Percentiles rank a stretch among this genome's conserved stretches.
phyloP scores from a whole-genome alignment of 108 stramenopile species.

The Pseudonitzschia multistriata region DNA sequence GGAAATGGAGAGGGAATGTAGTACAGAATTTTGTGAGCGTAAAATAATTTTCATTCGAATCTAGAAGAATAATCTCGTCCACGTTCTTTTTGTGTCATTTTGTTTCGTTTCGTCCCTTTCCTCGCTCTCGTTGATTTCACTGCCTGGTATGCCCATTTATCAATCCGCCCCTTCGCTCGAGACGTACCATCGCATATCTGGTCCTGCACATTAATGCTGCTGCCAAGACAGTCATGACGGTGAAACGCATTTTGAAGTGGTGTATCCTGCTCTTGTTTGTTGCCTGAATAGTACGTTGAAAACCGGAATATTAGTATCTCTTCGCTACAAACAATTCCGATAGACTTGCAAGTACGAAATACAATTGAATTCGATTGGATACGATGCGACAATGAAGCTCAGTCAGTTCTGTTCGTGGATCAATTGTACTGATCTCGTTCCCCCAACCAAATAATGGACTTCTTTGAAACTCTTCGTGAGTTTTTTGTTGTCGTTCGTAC shows the following conservation, averaged over 20 bases:
- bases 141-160: background rate
- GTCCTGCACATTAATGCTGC: constrained; percentile 29
- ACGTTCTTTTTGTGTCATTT: too few relatives aligned
- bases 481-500: background rate
- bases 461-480: background rate
- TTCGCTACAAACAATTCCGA: background rate
- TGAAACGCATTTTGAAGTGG: constrained; percentile 28
- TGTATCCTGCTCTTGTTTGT: background rate
- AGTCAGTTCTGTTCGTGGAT: background rate
- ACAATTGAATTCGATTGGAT: too few relatives aligned
- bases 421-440: background rate
- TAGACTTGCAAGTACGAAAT: background rate
- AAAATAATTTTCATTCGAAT: too few relatives aligned
- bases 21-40: too few relatives aligned
- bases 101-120: too few relatives aligned
- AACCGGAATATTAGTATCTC: background rate
- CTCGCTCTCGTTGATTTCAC: too few relatives aligned
- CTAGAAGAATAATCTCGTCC: too few relatives aligned
- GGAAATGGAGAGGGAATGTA: too few relatives aligned
- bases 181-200: constrained; percentile 26
- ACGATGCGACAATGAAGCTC: background rate
- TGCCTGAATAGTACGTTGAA: background rate
- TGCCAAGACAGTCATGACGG: constrained; percentile 30
- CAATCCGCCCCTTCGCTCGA: background rate
- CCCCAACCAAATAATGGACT: background rate